Evolutionary conservation across 805 yeast genomes (phyloP), one percentile per base, ranked within the genome.

Genomic region (Metschnikowia lunata): DNA sequence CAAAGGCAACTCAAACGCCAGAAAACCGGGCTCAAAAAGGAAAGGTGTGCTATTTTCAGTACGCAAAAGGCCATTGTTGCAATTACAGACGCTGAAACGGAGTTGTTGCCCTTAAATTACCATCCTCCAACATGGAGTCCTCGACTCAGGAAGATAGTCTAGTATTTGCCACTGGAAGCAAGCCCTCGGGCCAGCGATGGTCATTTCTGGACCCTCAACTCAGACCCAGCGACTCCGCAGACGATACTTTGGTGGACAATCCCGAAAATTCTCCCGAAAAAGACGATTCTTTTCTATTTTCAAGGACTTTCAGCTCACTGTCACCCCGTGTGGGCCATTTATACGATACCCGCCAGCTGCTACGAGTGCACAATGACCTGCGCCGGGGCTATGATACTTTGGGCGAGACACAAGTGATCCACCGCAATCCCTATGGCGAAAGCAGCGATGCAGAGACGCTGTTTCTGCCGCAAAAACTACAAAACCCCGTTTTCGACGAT

Each of bases 131-230:
- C 34, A 46, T 46, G 49, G 46, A 42, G 4, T 31, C 44, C 27
- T 37, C 48, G 14, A 46, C 56, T 30, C 50, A 50, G 35, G 58
- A 60, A 41, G 60, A 59, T 43, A 64, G 69, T 43, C 57, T 66
- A 34, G 62, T 64, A 9, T 65, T 65, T 51, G 69, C 64, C 14
- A 55, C 43, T 30, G 54, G 52, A 14, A 34, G 31, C 35, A 30
- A 34, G 18, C 39, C 8, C 8, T 26, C 39, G 14, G 39, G 29
- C 13, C 36, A 14, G 30, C 46, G 39, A 33, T 37, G 47, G 43
- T 37, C 40, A 11, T 43, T 42, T 42, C 43, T 39, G 43, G 47
- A 43, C 34, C 42, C 46, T 7, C 42, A 34, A 23, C 13, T 10
- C 9, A 18, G 15, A 4, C 26, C 36, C 7, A 36, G 34, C 1